Conservation (phyloP, 2,329 filamentous ascomycete species). For the Paraphoma sp. region DNA sequence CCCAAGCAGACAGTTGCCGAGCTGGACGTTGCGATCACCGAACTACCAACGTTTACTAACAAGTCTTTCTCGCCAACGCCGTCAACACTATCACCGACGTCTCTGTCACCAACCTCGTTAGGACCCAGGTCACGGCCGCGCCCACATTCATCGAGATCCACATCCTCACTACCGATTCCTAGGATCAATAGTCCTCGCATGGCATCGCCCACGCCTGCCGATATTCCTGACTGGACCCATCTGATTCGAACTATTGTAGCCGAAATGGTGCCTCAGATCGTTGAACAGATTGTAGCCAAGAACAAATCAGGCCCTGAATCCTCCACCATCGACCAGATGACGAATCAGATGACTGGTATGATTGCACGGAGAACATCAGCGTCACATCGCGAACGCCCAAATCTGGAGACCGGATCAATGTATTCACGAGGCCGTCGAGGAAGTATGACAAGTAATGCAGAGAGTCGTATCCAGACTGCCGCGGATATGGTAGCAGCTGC, state of each 20-base stretch:
- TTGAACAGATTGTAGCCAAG: conserved; percentile 38
- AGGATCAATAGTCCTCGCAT: conserved; percentile 18
- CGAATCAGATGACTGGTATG: conserved; percentile 39
- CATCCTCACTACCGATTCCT: conserved; percentile 23
- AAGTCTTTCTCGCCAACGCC: conserved; percentile 4
- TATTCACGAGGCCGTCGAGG: conserved; percentile 28
- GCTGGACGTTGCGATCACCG: conserved; percentile 26
- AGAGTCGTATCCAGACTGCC: conserved; percentile 37
- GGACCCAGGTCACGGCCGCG: conserved; percentile 1
- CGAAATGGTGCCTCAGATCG: conserved; percentile 43
- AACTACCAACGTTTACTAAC: neutral
- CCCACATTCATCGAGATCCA: conserved; percentile 13
- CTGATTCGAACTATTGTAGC: conserved; percentile 41
- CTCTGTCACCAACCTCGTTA: conserved; percentile 1
- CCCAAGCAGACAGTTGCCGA: conserved; percentile 34
- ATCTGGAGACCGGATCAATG: conserved; percentile 28
- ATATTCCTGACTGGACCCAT: conserved; percentile 32
- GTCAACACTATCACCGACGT: conserved; percentile 3
- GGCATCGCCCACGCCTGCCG: conserved; percentile 4
- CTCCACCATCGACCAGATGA: conserved; percentile 35
- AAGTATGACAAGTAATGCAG: conserved; percentile 38
- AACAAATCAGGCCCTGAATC: conserved; percentile 26
- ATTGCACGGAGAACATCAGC: conserved; percentile 33
- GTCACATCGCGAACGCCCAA: conserved; percentile 29
- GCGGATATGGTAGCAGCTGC: conserved; percentile 43